These are phyloP conservation scores for Tylopilus sp. DNA, from an alignment of 768 basidiomycete species.

Conservation along the genomic window DNA sequence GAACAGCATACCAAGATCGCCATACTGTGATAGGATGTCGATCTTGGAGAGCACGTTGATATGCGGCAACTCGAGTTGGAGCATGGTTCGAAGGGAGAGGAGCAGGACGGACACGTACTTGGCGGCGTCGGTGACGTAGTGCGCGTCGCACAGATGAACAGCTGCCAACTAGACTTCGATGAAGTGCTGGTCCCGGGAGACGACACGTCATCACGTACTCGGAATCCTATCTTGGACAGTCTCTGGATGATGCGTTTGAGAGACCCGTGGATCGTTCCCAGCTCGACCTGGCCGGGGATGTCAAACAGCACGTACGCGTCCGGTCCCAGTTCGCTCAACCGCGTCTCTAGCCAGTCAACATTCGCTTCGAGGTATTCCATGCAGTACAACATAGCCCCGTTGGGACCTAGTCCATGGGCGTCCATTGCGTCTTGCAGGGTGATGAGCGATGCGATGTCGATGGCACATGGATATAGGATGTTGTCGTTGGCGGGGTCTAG, in stretches of 20 bases:
- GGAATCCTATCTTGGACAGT: conserved; percentile 71
- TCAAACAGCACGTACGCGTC: conserved; percentile 93
- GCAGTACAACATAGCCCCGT: conserved; percentile 94
- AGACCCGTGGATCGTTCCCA: conserved; percentile 94
- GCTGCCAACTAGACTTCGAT: conserved; percentile 67
- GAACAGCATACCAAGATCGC: conserved; percentile 73
- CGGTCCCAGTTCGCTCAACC: conserved; percentile 57
- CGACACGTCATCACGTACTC: conserved; percentile 61
- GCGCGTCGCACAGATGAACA: conserved; percentile 94
- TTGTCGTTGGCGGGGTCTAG: conserved; percentile 88
- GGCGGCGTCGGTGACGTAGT: conserved; percentile 93
- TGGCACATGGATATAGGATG: conserved; percentile 57
- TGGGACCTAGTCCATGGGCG: conserved; percentile 82
- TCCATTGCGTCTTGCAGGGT: conserved; percentile 86
- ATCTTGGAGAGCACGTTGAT: conserved; percentile 96
- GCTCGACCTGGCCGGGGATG: conserved; percentile 94
- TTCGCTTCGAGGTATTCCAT: conserved; percentile 97
- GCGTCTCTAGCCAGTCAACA: conserved; percentile 80
- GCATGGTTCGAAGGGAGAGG: conserved; percentile 91
- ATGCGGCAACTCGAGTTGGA: conserved; percentile 98
- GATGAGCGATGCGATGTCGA: conserved; percentile 83
- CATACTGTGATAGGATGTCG: conserved; percentile 86
- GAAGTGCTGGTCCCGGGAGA: neutral
- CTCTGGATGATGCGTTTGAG: conserved; percentile 73
- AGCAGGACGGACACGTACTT: conserved; percentile 94